Evolutionary conservation across 352 stramenopile species (phyloP).

Genomic region (Pythium pyrilobum): DNA sequence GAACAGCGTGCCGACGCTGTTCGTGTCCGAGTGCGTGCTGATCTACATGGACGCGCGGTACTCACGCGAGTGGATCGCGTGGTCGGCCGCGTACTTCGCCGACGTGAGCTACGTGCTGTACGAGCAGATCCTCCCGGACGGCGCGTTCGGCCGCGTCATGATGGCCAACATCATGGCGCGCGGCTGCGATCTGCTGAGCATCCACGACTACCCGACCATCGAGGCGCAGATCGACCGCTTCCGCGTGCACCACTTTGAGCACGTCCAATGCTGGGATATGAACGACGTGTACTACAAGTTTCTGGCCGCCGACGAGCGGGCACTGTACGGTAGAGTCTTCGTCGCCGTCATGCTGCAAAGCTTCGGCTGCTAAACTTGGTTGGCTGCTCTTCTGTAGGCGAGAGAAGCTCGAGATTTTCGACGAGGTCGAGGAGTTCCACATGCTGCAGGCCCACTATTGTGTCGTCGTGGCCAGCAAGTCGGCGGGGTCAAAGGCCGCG

Average conservation of each 20-base stretch:
- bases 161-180: constrained; percentile 88
- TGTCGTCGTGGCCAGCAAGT: constrained; percentile 45
- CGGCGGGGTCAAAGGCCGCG: constrained; percentile 5
- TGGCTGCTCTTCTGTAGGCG: constrained; percentile 37
- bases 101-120: constrained; percentile 84
- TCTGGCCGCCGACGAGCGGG: constrained; percentile 56
- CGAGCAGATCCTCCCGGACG: constrained; percentile 88
- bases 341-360: too few relatives aligned
- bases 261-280: constrained; percentile 86
- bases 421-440: constrained; percentile 92
- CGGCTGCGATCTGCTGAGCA: constrained; percentile 85
- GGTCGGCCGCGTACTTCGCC: constrained; percentile 58
- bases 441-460: constrained; percentile 90
- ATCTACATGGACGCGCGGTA: constrained; percentile 89
- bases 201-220: constrained; percentile 70
- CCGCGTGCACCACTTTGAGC: constrained; percentile 53
- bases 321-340: background rate
- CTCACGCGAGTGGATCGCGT: constrained; percentile 68
- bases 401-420: constrained; percentile 88
- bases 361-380: too few relatives aligned
- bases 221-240: constrained; percentile 75
- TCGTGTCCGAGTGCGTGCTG: constrained; percentile 90
- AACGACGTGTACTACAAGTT: constrained; percentile 91
- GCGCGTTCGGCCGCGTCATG: constrained; percentile 90
- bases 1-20: constrained; percentile 49